Evolutionary conservation across 2,329 filamentous ascomycete genomes (phyloP), one percentile per base, ranked within the genome.

Genomic region (Furcasterigmium sp.): DNA sequence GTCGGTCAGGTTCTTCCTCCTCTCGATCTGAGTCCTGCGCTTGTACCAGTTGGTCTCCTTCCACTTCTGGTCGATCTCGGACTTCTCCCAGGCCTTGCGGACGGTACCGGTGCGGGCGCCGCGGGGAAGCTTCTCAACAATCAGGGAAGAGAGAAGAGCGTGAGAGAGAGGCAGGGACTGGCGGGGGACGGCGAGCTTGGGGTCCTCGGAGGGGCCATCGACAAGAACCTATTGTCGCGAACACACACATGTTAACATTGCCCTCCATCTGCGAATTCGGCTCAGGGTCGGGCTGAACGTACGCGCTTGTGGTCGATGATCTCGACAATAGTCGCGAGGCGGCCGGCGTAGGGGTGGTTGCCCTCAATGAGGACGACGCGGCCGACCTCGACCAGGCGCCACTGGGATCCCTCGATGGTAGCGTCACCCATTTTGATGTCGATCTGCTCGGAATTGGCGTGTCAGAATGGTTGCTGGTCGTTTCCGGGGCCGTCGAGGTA

Each of bases 251-350:
- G 46, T 43, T 37, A 36, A 38, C 26, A 34, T 14, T 30, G 43
- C 37, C 42, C 41, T 41, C 41, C 46, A n/a, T n/a, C n/a, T n/a
- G n/a, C n/a, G n/a, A n/a, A n/a, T n/a, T 28, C 39, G 15, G 41
- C 17, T 34, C 28, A 14, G 11, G 11, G 8, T 21, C 50, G 42
- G 39, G 38, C 42, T 38, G 44, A 67, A 89, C 93, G 69, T 95
- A 98, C 93, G 76, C 93, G 90, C 84, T 95, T 96, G 86, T 98
- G 91, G 78, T 98, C 93, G 77, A 98, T 93, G 74, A 98, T 97
- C 84, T 98, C 91, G 74, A 95, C 90, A 66, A 98, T 91, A 63
- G 84, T 78, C 64, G 91, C 94, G 62, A 97, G 82, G 70, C 87
- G 87, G 76, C 91, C 91, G 59, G 78, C 76, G 77, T 75, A 87